Evolutionary conservation across 768 basidiomycete genomes (phyloP).

Genomic region (Macrocybe gigantea): DNA sequence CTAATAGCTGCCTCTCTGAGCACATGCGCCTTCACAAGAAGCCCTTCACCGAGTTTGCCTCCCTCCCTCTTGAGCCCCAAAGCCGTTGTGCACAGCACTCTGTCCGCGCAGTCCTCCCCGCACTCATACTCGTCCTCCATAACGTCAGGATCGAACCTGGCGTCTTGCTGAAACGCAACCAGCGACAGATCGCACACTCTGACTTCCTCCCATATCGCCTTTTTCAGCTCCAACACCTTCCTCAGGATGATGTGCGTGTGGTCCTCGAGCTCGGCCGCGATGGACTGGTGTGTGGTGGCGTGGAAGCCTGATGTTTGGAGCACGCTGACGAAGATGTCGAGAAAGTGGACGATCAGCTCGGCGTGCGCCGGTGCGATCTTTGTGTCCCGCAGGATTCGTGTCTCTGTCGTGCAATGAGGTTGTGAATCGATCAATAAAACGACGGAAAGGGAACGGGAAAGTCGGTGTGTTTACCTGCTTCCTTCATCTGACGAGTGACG

Average conservation of each 20-base stretch:
- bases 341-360: constrained; percentile 29
- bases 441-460: neutral
- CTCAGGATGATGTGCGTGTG: constrained; percentile 37
- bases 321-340: constrained; percentile 34
- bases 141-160: constrained; percentile 27
- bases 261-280: constrained; percentile 37
- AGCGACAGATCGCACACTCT: constrained; percentile 52
- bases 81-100: constrained; percentile 51
- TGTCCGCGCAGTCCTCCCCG: constrained; percentile 1
- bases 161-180: constrained; percentile 36
- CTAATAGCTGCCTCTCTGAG: constrained; percentile 38
- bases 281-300: constrained; percentile 19
- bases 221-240: constrained; percentile 44
- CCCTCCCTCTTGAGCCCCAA: constrained; percentile 39
- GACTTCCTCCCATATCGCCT: constrained; percentile 53
- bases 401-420: constrained; percentile 20
- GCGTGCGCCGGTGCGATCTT: constrained; percentile 17
- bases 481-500: constrained; percentile 27
- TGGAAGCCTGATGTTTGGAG: constrained; percentile 32
- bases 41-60: constrained; percentile 40
- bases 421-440: neutral
- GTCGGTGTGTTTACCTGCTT: constrained; percentile 21
- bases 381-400: constrained; percentile 32
- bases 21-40: constrained; percentile 52
- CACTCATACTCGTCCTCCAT: constrained; percentile 43